Evolutionary conservation across 306 rosid genomes (phyloP).

Genomic region (Sechiopsis laciniata): DNA sequence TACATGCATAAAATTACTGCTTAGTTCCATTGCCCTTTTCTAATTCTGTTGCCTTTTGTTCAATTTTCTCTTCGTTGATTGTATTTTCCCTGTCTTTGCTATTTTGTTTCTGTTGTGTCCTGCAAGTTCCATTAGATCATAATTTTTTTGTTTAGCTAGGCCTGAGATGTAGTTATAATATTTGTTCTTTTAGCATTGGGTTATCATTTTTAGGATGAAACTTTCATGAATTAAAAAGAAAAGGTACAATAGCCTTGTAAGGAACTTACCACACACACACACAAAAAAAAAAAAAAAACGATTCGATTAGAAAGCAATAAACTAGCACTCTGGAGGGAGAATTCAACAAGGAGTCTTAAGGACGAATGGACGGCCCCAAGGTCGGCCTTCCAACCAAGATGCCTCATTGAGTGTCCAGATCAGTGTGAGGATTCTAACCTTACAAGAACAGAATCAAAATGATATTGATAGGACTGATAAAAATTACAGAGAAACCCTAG

Average conservation of each 20-base stretch:
- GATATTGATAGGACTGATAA: too few species aligned
- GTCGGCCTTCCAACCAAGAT: too few species aligned
- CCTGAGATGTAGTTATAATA: constrained; percentile 5
- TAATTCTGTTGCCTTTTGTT: neutral
- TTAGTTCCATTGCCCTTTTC: neutral
- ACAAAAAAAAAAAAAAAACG: neutral
- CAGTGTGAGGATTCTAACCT: too few species aligned
- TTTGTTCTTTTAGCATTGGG: neutral
- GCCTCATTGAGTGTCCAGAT: too few species aligned
- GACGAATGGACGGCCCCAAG: neutral
- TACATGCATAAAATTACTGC: neutral
- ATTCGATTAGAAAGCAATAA: neutral
- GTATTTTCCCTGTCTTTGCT: neutral
- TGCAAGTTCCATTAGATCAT: neutral
- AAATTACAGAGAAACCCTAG: too few species aligned
- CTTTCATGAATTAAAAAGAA: neutral
- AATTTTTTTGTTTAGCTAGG: neutral
- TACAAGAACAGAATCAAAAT: too few species aligned
- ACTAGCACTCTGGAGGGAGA: neutral
- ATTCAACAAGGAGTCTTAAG: neutral
- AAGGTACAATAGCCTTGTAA: neutral
- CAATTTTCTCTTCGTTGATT: neutral
- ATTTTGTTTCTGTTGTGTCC: neutral
- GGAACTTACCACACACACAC: neutral
- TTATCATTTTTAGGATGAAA: constrained; percentile 1